A percentile compares a stretch with the other conserved stretches of the same genome.
Evolutionary conservation across 345 rosid species (phyloP).

Genomic region (Carallia pectinifolia): DNA sequence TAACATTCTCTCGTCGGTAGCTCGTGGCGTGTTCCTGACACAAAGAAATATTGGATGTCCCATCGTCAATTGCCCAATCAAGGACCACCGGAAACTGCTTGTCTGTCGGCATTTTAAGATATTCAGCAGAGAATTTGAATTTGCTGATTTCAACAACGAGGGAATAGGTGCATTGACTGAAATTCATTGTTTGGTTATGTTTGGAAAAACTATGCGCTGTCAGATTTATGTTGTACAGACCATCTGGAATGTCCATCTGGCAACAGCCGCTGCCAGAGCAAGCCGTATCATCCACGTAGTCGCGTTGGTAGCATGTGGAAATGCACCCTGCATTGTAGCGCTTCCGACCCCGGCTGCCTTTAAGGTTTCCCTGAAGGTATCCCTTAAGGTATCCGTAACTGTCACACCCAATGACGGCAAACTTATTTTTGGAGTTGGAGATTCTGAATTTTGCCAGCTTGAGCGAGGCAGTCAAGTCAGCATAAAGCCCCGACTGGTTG

Average conservation of each 20-base stretch:
- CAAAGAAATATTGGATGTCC: background rate
- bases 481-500: background rate
- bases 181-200: background rate
- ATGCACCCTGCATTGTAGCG: slow-evolving; percentile 17
- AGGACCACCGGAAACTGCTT: slow-evolving; percentile 14
- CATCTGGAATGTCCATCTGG: slow-evolving; percentile 23
- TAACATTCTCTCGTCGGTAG: background rate
- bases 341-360: no score
- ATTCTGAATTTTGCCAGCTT: slow-evolving; percentile 16
- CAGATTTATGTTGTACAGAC: background rate
- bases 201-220: background rate
- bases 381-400: background rate
- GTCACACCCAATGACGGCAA: slow-evolving; percentile 34
- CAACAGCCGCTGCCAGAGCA: slow-evolving; percentile 44
- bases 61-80: slow-evolving; percentile 23
- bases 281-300: slow-evolving; percentile 16
- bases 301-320: slow-evolving; percentile 4
- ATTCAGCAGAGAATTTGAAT: slow-evolving; percentile 23
- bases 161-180: slow-evolving; percentile 34
- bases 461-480: background rate
- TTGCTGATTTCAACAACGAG: slow-evolving; percentile 12
- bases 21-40: background rate
- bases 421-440: slow-evolving; percentile 25
- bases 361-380: no score
- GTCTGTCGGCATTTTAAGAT: background rate